Percentiles rank a stretch among this genome's conserved stretches.
Evolutionary conservation across 306 rosid genomes (phyloP).

Genomic region (Bauhinia variegata): DNA sequence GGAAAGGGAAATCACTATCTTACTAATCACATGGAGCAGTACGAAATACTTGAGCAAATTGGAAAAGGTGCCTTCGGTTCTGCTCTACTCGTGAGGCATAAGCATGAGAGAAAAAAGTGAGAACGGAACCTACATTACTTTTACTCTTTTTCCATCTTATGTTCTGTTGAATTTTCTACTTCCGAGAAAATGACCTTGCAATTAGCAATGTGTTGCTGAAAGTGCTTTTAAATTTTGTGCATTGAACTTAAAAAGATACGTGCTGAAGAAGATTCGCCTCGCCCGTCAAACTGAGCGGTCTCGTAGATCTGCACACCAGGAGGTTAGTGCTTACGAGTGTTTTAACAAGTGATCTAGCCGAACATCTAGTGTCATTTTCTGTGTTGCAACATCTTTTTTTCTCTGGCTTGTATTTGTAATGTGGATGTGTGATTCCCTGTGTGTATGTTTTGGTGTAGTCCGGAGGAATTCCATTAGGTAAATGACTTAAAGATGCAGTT

Average conservation of each 20-base stretch:
- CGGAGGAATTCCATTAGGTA: slow-evolving; percentile 14
- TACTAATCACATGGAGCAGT: slow-evolving; percentile 71
- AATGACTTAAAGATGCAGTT: slow-evolving; percentile 16
- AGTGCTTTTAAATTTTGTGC: slow-evolving; percentile 14
- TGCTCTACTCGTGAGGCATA: slow-evolving; percentile 93
- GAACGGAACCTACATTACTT: slow-evolving; percentile 30
- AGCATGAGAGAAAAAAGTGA: slow-evolving; percentile 91
- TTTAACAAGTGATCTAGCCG: slow-evolving; percentile 22
- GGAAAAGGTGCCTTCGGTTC: slow-evolving; percentile 96
- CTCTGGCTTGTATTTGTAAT: not conserved
- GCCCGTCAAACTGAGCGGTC: slow-evolving; percentile 97
- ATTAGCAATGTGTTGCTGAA: not conserved
- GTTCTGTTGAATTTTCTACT: slow-evolving; percentile 5
- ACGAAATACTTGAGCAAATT: slow-evolving; percentile 88
- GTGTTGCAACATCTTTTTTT: slow-evolving; percentile 20
- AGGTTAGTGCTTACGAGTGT: slow-evolving; percentile 56
- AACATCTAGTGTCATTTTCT: slow-evolving; percentile 19
- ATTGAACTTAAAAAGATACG: slow-evolving; percentile 61
- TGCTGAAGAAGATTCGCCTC: slow-evolving; percentile 90
- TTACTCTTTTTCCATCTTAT: not conserved
- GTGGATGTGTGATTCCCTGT: slow-evolving; percentile 15
- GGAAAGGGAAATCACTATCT: slow-evolving; percentile 42
- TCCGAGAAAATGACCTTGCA: no score
- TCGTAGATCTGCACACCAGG: slow-evolving; percentile 92
- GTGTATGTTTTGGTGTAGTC: not conserved